Conservation (phyloP, 306 rosid species). For the Quillaja saponaria region DNA sequence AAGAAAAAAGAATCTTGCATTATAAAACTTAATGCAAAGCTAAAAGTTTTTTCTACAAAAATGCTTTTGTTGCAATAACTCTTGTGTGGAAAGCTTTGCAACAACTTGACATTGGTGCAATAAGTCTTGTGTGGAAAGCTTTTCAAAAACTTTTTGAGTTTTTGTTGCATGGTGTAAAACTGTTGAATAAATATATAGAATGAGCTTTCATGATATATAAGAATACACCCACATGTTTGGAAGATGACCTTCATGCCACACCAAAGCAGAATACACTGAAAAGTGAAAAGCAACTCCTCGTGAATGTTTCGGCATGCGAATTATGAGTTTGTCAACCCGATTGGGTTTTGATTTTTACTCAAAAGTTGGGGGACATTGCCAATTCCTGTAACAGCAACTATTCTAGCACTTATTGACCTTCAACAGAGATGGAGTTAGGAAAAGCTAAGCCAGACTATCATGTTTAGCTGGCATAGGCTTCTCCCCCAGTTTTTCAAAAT, state of each 20-base stretch:
- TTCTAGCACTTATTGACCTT: conserved; percentile 58
- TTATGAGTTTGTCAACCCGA: conserved; percentile 74
- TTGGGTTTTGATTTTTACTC: conserved; percentile 70
- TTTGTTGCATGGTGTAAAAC: too few species aligned
- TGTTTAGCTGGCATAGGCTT: conserved; percentile 53
- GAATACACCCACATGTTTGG: too few species aligned
- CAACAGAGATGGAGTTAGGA: conserved; percentile 80
- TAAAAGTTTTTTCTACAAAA: too few species aligned
- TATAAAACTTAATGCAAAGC: too few species aligned
- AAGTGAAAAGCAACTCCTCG: conserved; percentile 79
- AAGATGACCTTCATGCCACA: conserved; percentile 54
- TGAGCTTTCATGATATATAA: too few species aligned
- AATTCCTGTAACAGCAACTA: conserved; percentile 63
- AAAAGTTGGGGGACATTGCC: conserved; percentile 69
- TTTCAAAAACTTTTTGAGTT: too few species aligned
- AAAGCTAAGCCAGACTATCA: conserved; percentile 56
- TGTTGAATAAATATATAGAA: too few species aligned
- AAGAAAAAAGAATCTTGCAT: too few species aligned
- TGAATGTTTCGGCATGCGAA: conserved; percentile 81
- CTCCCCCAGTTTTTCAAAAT: conserved; percentile 54
- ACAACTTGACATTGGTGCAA: too few species aligned
- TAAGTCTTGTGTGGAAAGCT: too few species aligned
- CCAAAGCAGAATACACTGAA: conserved; percentile 63
- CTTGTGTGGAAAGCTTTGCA: too few species aligned
- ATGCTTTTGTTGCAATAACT: too few species aligned